Evolutionary conservation across 768 basidiomycete genomes (phyloP), one percentile per base, ranked within the genome.

Genomic region (Xerocomus spinulosus): DNA sequence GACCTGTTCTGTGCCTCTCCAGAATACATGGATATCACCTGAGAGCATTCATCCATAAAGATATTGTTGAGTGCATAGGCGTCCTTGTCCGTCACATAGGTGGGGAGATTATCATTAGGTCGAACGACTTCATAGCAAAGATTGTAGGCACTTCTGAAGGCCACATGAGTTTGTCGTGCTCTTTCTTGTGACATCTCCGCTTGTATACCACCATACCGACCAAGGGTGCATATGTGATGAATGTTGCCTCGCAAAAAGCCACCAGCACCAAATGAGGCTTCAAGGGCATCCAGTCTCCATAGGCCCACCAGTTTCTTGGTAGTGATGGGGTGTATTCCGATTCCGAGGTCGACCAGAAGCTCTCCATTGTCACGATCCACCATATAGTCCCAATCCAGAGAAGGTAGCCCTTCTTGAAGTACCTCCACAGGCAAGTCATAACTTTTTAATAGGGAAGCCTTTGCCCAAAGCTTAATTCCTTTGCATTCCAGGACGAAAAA

Each of bases 401-500:
- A n/a, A 24, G 44, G 40, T 13, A 47, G 33, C 12, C 10, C 26
- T 13, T 26, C 9, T 15, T 36, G 21, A 4, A 48, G 41, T 12
- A 37, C 15, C 2, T 42, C 28, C 3, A 42, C 10, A 14, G 34
- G 21, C 5, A 20, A 26, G 18, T 38, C 13, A 20, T 25, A 20
- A 9, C 23, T 21, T 12, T 20, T 26, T n/a, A 35, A 17, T 13
- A 18, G 24, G 33, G 42, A 43, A 3, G 24, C n/a, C 26, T 44
- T 47, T 2, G 50, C 44, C 25, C 15, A 37, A 5, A 49, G 38
- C 44, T 55, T 55, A 26, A 52, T 28, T n/a, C 50, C 50, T 20
- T 52, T 59, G 29, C 35, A 42, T 1, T 56, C 55, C 0, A 56
- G 32, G 0, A 54, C 37, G 32, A 56, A 55, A 34, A 51, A 56